Base-by-base conservation (phyloP, 2,329 filamentous ascomycete genomes). In the Dichotomopilus funicola region DNA sequence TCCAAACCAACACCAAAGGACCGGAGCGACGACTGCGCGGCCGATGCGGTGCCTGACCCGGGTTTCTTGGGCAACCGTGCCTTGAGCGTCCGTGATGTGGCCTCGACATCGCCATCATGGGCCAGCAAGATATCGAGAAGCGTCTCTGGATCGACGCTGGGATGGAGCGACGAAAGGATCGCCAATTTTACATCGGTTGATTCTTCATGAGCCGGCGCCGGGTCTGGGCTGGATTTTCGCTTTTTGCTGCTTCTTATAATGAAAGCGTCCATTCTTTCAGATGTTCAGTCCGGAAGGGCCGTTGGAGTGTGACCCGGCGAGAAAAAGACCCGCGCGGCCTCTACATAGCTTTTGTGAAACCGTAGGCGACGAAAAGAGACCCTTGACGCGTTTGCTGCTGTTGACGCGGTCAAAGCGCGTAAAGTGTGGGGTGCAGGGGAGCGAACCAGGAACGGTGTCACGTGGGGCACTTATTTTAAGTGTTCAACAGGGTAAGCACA, bases 131-230 rank as follows among this genome's bases (percentile, higher is more conserved):
- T 74, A 61, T 97, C 92, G 0, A 99, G 78, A 0, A 96, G 75
- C 0, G 78, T 75, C 38, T 86, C 81, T 47, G 88, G 83, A 6
- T 83, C 77, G 4, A 85, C 61, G 0, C 75, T 67, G 0, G 88
- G 83, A 61, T 91, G 80, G 0, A 96, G 72, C 0, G 94, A 97
- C 2, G 86, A 81, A 3, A 99, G 74, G 1, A 95, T 75, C 1
- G 91, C 91, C 11, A 99, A 73, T 66, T 96, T 97, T 64, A 95
- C 77, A 60, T 97, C 94, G 0, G 94, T 99, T 1, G 88, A 85
- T 47, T 95, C 88, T 12, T 91, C 83, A 12, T 27, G 9, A 7
- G 8, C 3, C 51, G 58, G 51, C 8, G 37, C 35, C 37, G 40
- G 5, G 45, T 53, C 38, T 38, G 55, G 46, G 62, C 56, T 64